Conservation (phyloP, 2,329 filamentous ascomycete genomes). For the Fusarium haematococcum region DNA sequence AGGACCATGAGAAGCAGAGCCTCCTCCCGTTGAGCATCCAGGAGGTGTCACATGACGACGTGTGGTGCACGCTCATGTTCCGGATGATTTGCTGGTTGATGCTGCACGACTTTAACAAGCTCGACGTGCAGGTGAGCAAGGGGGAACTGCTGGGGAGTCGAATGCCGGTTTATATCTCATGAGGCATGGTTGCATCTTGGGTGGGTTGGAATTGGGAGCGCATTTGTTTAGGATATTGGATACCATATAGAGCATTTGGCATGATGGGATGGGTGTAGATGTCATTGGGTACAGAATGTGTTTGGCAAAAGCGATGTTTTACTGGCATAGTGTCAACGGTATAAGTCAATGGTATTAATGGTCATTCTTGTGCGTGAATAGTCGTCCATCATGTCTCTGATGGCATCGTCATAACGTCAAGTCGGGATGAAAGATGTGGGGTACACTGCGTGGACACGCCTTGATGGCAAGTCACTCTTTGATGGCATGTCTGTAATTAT, state of each 20-base stretch:
- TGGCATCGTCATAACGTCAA: neutral
- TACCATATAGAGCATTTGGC: conserved; percentile 14
- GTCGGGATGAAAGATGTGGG: neutral
- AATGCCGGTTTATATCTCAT: conserved; percentile 66
- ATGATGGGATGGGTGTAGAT: conserved; percentile 11
- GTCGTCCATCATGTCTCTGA: neutral
- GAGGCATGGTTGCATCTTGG: conserved; percentile 8
- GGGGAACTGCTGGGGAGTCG: conserved; percentile 66
- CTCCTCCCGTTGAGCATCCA: conserved; percentile 37
- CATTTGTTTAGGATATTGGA: conserved; percentile 6
- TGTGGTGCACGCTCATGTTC: conserved; percentile 68
- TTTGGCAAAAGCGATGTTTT: neutral
- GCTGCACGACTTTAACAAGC: conserved; percentile 67
- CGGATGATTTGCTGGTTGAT: conserved; percentile 70
- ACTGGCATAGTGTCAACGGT: neutral
- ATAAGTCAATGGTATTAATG: neutral
- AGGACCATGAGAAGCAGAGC: conserved; percentile 18
- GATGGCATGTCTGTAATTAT: neutral
- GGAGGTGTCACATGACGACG: conserved; percentile 51
- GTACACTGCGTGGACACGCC: neutral
- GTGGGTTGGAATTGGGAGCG: neutral
- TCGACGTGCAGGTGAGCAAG: conserved; percentile 64
- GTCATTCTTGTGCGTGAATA: neutral
- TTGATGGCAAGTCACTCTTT: neutral
- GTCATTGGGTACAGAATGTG: neutral